Evolutionary conservation across 148 eudicot species (phyloP).

Genomic region (Rhododendron kiyosumense): DNA sequence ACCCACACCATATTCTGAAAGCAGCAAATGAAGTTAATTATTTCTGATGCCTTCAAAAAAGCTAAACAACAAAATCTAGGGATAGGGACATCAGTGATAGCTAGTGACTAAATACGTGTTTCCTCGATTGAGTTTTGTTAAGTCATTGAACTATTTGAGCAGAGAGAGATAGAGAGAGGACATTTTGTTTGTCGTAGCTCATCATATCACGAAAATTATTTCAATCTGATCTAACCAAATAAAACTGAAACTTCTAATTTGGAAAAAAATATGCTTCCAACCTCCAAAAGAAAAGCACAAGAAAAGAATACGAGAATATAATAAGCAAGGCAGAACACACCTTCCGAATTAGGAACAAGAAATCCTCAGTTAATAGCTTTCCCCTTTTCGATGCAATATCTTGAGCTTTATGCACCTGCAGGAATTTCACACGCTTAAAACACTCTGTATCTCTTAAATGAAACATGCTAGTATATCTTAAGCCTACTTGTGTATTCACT

Average conservation of each 20-base stretch:
- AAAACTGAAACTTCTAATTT: background rate
- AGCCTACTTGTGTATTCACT: background rate
- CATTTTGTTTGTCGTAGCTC: background rate
- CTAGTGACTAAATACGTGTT: background rate
- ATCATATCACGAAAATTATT: background rate
- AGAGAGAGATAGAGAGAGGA: background rate
- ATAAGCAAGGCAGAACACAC: conserved; percentile 28
- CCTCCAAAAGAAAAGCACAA: background rate
- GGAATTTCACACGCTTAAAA: background rate
- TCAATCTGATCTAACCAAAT: background rate
- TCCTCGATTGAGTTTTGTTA: background rate
- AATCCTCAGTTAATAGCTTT: conserved; percentile 89
- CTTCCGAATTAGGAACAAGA: conserved; percentile 78
- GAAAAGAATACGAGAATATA: background rate
- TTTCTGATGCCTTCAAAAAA: background rate
- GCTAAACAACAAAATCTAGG: background rate
- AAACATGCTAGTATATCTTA: background rate
- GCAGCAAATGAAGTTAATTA: background rate
- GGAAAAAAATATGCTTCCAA: background rate
- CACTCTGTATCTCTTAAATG: background rate
- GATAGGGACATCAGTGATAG: background rate
- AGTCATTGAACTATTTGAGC: background rate
- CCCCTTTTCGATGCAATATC: conserved; percentile 85
- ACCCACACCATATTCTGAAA: conserved; percentile 3
- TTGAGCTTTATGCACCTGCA: conserved; percentile 91